Evolutionary conservation across 2,329 filamentous ascomycete genomes (phyloP).

Genomic region (Epichloe gansuensis): DNA sequence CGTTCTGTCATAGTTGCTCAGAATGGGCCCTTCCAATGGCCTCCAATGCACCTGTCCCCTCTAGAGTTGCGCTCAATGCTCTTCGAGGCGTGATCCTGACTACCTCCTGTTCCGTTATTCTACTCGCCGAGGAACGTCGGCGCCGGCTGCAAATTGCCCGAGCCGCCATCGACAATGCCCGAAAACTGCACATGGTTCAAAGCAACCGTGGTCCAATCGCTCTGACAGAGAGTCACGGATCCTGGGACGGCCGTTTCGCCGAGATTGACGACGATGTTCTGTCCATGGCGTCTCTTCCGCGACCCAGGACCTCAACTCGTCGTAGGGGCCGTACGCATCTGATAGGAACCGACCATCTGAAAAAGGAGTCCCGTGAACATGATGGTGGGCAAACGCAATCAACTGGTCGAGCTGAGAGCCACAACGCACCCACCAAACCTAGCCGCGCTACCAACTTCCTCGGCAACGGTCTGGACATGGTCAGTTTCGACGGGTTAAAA

Average conservation of each 20-base stretch:
- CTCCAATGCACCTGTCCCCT: slow-evolving; percentile 36
- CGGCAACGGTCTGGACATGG: slow-evolving; percentile 2
- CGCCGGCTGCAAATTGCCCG: slow-evolving; percentile 39
- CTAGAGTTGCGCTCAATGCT: slow-evolving; percentile 42
- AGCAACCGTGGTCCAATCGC: slow-evolving; percentile 18
- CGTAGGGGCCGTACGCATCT: slow-evolving; percentile 13
- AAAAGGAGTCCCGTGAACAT: slow-evolving; percentile 1
- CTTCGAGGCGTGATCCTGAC: slow-evolving; percentile 44
- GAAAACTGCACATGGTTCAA: slow-evolving; percentile 33
- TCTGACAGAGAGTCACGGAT: slow-evolving; percentile 14
- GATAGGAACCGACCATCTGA: background rate
- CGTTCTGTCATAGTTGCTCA: background rate
- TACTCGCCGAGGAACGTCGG: slow-evolving; percentile 44
- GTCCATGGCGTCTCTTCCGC: slow-evolving; percentile 8
- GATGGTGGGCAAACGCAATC: background rate
- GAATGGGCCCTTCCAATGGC: slow-evolving; percentile 29
- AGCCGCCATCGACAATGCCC: slow-evolving; percentile 39
- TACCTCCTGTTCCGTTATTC: slow-evolving; percentile 43
- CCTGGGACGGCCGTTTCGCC: slow-evolving; percentile 9
- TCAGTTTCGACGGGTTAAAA: slow-evolving; percentile 1
- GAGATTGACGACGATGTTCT: slow-evolving; percentile 16
- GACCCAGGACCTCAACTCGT: slow-evolving; percentile 15
- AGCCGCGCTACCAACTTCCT: background rate
- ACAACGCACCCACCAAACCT: background rate
- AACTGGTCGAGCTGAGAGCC: background rate